Evolutionary conservation across 2,329 filamentous ascomycete species (phyloP), one percentile per base, ranked within the genome.

Genomic region (Fusarium burgessii): DNA sequence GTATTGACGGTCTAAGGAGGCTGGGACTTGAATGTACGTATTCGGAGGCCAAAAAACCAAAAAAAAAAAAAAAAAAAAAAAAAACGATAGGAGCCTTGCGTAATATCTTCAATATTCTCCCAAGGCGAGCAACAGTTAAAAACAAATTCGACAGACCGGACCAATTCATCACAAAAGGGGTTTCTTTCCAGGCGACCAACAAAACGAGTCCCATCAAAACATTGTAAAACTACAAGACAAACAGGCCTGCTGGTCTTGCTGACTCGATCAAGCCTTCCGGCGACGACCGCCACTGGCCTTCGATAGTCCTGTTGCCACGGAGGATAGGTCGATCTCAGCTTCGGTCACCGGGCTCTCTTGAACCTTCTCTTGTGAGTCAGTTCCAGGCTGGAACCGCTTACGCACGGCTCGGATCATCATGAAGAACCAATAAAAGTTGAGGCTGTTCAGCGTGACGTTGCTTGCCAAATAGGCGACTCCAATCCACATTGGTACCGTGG

Each of bases 341-440:
- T 78, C 74, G 10, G 77, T 80, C 54, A 70, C 66, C 12, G 69
- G 35, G 51, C 69, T 55, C 58, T 70, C 58, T 71, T 76, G 38
- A 78, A 77, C 25, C 40, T 81, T 77, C 29, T 67, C 66, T 14
- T 50, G 73, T 11, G 77, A 72, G 70, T 81, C 78, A 15, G 54
- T 57, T 29, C 82, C 77, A 7, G 91, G 80, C 66, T 89, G 86
- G 77, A 96, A 96, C 29, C 93, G 87, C 83, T 93, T 94, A 65
- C 90, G 86, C 15, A 96, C 89, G 12, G 93, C 92, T 65, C 89
- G 86, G 68, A 97, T 90, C 93, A 97, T 97, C 87, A 93, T 94
- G 77, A 89, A 85, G 78, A 95, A 96, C 93, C 93, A 97, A 81
- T 91, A 93, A 76, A 93, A 90, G 81, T 97, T 97, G 56, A 97